Conservation (phyloP, 2,329 filamentous ascomycete genomes). For the Exophiala sp. region DNA sequence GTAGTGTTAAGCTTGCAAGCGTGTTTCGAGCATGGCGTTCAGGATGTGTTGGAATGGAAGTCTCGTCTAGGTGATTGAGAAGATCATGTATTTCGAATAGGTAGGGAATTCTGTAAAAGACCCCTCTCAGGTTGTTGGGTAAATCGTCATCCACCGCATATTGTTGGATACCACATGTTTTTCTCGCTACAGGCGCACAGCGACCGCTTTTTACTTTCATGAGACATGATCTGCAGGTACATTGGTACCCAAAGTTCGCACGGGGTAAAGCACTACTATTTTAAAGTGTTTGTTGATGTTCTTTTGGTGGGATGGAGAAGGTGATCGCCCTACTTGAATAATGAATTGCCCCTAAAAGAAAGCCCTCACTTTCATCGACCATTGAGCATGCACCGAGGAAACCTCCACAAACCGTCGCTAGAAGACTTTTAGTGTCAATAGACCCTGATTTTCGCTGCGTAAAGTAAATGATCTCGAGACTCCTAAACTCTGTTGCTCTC, state of each 20-base stretch:
- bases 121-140: no score
- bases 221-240: no score
- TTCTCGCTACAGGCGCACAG: no score
- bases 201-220: no score
- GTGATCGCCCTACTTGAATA: no score
- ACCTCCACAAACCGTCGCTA: background rate
- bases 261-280: no score
- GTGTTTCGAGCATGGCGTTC: constrained; percentile 8
- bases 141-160: no score
- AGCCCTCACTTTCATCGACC: background rate
- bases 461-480: background rate
- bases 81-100: background rate
- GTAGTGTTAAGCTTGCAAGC: background rate
- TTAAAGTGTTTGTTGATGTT: no score
- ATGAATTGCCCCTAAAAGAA: no score
- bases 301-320: no score
- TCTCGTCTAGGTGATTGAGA: background rate
- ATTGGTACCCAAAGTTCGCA: no score
- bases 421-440: background rate
- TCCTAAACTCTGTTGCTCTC: background rate
- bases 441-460: background rate
- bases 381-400: background rate
- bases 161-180: no score
- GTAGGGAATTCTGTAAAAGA: background rate
- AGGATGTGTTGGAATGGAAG: background rate